Evolutionary conservation across 768 basidiomycete genomes (phyloP), one percentile per base, ranked within the genome.

Genomic region (Chalciporus pseudorubinellus): DNA sequence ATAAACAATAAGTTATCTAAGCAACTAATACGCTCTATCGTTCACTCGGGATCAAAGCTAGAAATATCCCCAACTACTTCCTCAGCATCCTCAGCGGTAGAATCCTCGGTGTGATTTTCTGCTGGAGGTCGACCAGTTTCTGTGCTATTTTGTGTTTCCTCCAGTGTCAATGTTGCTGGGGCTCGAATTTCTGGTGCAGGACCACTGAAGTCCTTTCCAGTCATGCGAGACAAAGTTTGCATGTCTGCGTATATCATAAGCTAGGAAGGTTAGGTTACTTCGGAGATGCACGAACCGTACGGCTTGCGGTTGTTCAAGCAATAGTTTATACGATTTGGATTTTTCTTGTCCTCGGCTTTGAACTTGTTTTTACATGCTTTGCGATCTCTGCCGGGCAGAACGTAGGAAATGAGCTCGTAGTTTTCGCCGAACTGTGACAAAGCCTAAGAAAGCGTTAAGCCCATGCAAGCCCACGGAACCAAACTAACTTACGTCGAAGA

Each of bases 341-440:
- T 86, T 65, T 81, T 83, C 71, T 80, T 89, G 65, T 94, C 92
- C 67, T 95, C 94, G 0, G 84, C 78, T 61, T 91, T 94, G 74
- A 93, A 95, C 64, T 95, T 95, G 68, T 90, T 88, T 70, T 92
- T 93, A 68, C 94, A 92, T 22, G 92, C 85, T 62, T 88, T 91
- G 18, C 93, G 79, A 62, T 92, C 89, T 14, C 93, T 85, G 16
- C 87, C 85, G 34, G 91, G 90, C 18, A 95, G 77, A 12, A 93
- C 77, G 59, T 84, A 85, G 3, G 93, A 89, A 54, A 95, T 93
- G 38, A 95, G 78, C 65, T 95, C 92, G 62, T 95, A 95, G 60
- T 95, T 93, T 66, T 93, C 89, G 28, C 92, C 92, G 58, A 92
- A 93, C 64, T 93, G 92, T 4, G 84, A 78, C 26, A 95, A 72